A percentile compares a stretch with the other conserved stretches of the same genome.
Conservation (phyloP, 2,329 filamentous ascomycete genomes). For the Thermochaetoides dissita region DNA sequence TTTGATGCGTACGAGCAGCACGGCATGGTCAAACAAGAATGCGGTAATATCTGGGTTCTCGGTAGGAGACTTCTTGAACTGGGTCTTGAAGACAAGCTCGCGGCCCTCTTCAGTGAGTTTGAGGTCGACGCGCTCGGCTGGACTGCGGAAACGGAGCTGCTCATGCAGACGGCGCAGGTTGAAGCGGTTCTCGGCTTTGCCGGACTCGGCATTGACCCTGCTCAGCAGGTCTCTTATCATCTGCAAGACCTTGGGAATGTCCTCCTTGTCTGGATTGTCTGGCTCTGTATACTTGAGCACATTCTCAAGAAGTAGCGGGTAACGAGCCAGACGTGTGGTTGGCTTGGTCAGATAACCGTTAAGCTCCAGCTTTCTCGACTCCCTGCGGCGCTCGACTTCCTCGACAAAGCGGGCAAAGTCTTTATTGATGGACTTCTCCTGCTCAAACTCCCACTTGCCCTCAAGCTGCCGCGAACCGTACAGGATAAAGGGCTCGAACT, state of each 20-base stretch:
- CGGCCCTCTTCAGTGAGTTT: slow-evolving; percentile 88
- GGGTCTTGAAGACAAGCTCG: slow-evolving; percentile 86
- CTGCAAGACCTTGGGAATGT: slow-evolving; percentile 77
- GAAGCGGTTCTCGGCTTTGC: slow-evolving; percentile 95
- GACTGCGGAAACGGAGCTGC: slow-evolving; percentile 68
- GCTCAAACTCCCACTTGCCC: slow-evolving; percentile 96
- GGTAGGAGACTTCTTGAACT: slow-evolving; percentile 80
- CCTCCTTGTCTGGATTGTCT: slow-evolving; percentile 75
- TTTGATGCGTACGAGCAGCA: slow-evolving; percentile 82
- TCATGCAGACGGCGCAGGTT: slow-evolving; percentile 86
- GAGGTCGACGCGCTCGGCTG: slow-evolving; percentile 81
- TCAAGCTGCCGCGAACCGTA: slow-evolving; percentile 94
- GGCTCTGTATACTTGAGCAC: slow-evolving; percentile 85
- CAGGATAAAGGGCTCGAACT: slow-evolving; percentile 89
- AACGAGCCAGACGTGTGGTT: slow-evolving; percentile 85
- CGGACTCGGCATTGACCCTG: slow-evolving; percentile 85
- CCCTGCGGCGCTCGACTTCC: slow-evolving; percentile 88
- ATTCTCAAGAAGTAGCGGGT: slow-evolving; percentile 81
- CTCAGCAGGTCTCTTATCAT: slow-evolving; percentile 78
- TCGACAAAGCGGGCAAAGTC: slow-evolving; percentile 86
- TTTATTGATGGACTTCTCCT: slow-evolving; percentile 76
- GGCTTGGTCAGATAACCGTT: slow-evolving; percentile 98
- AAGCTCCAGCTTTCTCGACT: slow-evolving; percentile 88
- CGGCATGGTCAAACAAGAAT: slow-evolving; percentile 91
- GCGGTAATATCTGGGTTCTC: slow-evolving; percentile 83